Percentiles rank a stretch among this genome's conserved stretches.
These are phyloP conservation scores for Chlorella sp. DNA, from an alignment of 139 green algal species.

Conservation along the genomic window DNA sequence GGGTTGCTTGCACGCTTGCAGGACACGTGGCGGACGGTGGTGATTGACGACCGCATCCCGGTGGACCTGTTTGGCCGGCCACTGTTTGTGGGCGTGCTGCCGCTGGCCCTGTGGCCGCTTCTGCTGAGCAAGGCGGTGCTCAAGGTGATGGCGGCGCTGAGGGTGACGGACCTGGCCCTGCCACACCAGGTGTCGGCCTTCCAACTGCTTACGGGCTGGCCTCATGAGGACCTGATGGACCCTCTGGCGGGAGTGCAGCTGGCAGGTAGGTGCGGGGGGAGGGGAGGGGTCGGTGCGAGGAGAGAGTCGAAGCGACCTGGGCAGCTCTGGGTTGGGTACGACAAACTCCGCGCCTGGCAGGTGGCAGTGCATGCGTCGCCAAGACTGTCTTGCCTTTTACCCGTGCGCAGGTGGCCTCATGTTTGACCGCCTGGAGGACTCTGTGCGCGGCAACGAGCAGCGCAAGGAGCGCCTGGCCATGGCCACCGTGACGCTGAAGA, in stretches of 20 bases:
- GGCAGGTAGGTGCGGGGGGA: neutral
- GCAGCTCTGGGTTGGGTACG: no score
- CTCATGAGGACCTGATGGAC: slow-evolving; percentile 56
- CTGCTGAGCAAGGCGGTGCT: slow-evolving; percentile 71
- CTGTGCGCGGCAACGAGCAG: slow-evolving; percentile 19
- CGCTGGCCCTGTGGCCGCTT: slow-evolving; percentile 74
- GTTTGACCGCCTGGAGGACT: slow-evolving; percentile 58
- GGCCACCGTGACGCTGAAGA: slow-evolving; percentile 39
- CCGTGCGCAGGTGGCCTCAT: slow-evolving; percentile 33
- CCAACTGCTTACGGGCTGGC: slow-evolving; percentile 60
- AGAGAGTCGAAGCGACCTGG: neutral
- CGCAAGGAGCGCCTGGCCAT: slow-evolving; percentile 26
- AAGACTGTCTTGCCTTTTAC: no score
- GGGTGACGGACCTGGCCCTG: slow-evolving; percentile 33
- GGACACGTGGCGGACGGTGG: slow-evolving; percentile 61
- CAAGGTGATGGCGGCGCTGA: slow-evolving; percentile 57
- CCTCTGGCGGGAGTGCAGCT: slow-evolving; percentile 18
- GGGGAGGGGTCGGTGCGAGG: neutral
- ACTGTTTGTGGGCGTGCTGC: slow-evolving; percentile 50
- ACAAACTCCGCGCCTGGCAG: no score
- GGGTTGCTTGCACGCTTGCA: slow-evolving; percentile 8
- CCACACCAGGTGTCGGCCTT: slow-evolving; percentile 39
- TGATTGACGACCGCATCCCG: slow-evolving; percentile 71
- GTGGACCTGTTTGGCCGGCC: slow-evolving; percentile 68
- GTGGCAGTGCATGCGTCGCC: no score